Conservation (phyloP, 164 flowering plant genomes). For the Euptelea pleiosperma region DNA sequence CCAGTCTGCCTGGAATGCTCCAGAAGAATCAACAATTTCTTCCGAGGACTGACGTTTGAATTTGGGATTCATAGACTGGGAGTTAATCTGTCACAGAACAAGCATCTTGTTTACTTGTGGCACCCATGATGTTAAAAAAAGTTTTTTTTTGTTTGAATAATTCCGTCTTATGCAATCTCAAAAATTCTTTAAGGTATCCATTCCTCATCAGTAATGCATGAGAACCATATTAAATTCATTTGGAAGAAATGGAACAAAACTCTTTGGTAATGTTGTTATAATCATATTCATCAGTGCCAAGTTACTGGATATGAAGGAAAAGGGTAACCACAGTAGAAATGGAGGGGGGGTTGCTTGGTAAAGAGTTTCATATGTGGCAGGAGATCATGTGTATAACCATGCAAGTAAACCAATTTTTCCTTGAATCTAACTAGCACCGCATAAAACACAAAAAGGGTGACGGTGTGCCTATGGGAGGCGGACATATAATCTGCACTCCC, state of each 20-base stretch:
- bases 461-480: too few species aligned
- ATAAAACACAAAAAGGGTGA: too few species aligned
- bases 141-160: too few species aligned
- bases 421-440: too few species aligned
- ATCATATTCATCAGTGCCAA: background rate
- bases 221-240: too few species aligned
- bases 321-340: background rate
- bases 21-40: conserved; percentile 34
- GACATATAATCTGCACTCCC: too few species aligned
- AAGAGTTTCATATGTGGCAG: background rate
- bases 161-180: too few species aligned
- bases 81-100: conserved; percentile 57
- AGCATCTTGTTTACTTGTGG: background rate
- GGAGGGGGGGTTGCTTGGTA: background rate
- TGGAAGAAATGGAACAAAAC: background rate
- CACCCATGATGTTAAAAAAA: too few species aligned
- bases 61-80: conserved; percentile 40
- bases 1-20: conserved; percentile 55
- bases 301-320: background rate
- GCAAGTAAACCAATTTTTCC: too few species aligned
- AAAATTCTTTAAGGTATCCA: too few species aligned
- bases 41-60: conserved; percentile 36
- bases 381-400: too few species aligned
- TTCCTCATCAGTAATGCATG: background rate
- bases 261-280: background rate